These are phyloP conservation scores for Neltuma alba DNA, from an alignment of 306 rosid genomes.

Conservation along the genomic window DNA sequence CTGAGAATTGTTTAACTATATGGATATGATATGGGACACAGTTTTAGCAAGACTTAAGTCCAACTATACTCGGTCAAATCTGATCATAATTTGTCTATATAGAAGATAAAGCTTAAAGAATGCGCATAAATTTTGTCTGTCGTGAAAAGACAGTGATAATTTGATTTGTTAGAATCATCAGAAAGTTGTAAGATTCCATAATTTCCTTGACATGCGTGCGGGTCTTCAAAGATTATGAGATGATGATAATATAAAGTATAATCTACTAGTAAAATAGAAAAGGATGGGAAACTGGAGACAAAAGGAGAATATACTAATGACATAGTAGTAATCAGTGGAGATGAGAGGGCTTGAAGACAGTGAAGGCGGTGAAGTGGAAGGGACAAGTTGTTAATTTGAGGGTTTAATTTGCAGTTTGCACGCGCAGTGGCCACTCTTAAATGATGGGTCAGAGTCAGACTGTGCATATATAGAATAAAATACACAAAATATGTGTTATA, in stretches of 20 bases:
- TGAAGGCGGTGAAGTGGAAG: too few species aligned
- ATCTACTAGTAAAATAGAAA: conserved; percentile 9
- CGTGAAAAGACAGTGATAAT: conserved; percentile 16
- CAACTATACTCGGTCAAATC: conserved; percentile 16
- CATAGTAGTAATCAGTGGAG: conserved; percentile 32
- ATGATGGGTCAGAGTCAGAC: conserved; percentile 34
- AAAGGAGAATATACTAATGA: not conserved
- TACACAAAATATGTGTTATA: conserved; percentile 3
- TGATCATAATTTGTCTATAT: conserved; percentile 10
- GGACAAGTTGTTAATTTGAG: conserved; percentile 27
- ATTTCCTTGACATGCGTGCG: conserved; percentile 3
- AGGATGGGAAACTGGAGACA: conserved; percentile 2
- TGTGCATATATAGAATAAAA: conserved; percentile 22
- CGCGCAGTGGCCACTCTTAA: conserved; percentile 51
- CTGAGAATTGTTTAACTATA: not conserved
- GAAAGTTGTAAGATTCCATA: conserved; percentile 48
- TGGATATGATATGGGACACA: not conserved
- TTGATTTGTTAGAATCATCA: conserved; percentile 7
- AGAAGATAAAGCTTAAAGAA: not conserved
- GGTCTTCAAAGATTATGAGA: conserved; percentile 17
- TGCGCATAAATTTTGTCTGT: conserved; percentile 5
- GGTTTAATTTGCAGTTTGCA: too few species aligned
- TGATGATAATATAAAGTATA: not conserved
- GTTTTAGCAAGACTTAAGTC: not conserved
- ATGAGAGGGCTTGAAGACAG: too few species aligned